These are phyloP conservation scores for Phoenix roebelenii DNA, from an alignment of 176 grass and related monocot genomes.

Conservation along the genomic window DNA sequence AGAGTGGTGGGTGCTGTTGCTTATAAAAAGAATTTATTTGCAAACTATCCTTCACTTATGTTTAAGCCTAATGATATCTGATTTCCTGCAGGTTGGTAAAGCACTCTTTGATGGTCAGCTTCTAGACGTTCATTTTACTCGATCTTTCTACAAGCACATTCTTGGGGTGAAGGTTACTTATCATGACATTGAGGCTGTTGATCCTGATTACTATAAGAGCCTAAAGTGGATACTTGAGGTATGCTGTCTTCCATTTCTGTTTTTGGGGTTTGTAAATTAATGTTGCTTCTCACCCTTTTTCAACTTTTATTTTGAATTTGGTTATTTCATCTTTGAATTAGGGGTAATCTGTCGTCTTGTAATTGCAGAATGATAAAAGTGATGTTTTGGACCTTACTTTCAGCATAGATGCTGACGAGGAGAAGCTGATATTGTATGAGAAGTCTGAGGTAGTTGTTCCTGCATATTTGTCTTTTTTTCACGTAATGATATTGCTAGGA, in stretches of 20 bases:
- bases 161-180: conserved; percentile 95
- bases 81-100: conserved; percentile 73
- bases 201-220: conserved; percentile 95
- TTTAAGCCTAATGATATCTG: conserved; percentile 13
- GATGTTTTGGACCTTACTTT: conserved; percentile 95
- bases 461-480: not conserved
- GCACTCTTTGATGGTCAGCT: conserved; percentile 95
- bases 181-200: conserved; percentile 98
- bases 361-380: conserved; percentile 86
- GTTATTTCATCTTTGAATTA: conserved; percentile 8
- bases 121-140: conserved; percentile 95
- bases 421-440: conserved; percentile 91
- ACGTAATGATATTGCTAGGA: no score
- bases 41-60: no score
- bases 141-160: conserved; percentile 99
- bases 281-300: not conserved
- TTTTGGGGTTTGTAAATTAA: not conserved
- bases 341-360: conserved; percentile 16
- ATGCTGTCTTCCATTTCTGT: conserved; percentile 5
- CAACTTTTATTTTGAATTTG: not conserved
- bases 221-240: conserved; percentile 99
- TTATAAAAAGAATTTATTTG: no score
- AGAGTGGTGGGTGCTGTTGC: conserved; percentile 64
- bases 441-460: conserved; percentile 50
- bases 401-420: conserved; percentile 97